These are phyloP conservation scores for Astragalus glycyphyllos DNA, from an alignment of 306 rosid genomes.

Conservation along the genomic window DNA sequence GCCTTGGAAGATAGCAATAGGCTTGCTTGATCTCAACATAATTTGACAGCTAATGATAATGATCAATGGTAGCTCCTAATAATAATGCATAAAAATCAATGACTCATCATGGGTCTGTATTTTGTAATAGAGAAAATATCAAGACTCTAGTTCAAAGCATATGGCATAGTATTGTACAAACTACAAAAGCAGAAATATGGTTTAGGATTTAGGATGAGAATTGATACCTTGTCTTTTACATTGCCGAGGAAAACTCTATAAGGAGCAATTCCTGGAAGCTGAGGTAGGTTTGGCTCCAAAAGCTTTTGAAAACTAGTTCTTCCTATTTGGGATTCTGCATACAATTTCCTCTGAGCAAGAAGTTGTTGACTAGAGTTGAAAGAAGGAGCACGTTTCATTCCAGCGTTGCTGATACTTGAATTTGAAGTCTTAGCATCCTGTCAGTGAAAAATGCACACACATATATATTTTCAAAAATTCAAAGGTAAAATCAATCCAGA, in stretches of 20 bases:
- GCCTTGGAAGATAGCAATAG: slow-evolving; percentile 31
- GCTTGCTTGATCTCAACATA: neutral
- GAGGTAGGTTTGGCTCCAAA: slow-evolving; percentile 78
- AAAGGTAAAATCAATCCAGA: slow-evolving; percentile 31
- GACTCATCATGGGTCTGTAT: slow-evolving; percentile 8
- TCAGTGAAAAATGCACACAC: slow-evolving; percentile 18
- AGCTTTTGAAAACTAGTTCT: slow-evolving; percentile 84
- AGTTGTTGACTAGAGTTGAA: slow-evolving; percentile 67
- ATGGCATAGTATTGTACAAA: slow-evolving; percentile 25
- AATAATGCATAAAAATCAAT: neutral
- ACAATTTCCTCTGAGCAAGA: slow-evolving; percentile 63
- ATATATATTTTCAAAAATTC: slow-evolving; percentile 19
- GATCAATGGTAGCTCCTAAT: neutral
- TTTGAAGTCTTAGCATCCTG: slow-evolving; percentile 54
- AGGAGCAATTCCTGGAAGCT: slow-evolving; percentile 71
- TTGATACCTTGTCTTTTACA: slow-evolving; percentile 79
- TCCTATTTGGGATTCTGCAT: slow-evolving; percentile 72
- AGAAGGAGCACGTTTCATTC: slow-evolving; percentile 51
- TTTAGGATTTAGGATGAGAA: no score
- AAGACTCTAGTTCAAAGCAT: slow-evolving; percentile 18
- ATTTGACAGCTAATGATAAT: neutral
- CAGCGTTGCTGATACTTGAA: slow-evolving; percentile 39
- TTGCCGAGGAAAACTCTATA: slow-evolving; percentile 76
- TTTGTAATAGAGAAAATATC: neutral
- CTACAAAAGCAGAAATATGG: slow-evolving; percentile 10